These are phyloP conservation scores for Russula ochroleuca DNA, from an alignment of 768 basidiomycete species.

Conservation along the genomic window DNA sequence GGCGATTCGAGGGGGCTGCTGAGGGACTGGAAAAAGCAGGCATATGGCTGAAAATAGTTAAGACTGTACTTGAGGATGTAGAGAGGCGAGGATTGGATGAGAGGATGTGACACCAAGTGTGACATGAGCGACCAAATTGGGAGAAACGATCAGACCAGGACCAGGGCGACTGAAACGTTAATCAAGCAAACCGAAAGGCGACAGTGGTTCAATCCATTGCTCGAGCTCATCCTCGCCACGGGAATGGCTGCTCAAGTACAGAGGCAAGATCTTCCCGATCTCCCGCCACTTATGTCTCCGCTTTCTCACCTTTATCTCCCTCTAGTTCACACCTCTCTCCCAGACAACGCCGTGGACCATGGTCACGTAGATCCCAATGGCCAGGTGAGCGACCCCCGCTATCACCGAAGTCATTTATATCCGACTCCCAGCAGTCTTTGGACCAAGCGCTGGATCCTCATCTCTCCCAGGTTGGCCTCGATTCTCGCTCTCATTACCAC, in stretches of 20 bases:
- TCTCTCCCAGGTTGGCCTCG: conserved; percentile 27
- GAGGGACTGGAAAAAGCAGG: conserved; percentile 60
- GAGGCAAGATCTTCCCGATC: conserved; percentile 28
- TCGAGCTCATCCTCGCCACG: conserved; percentile 21
- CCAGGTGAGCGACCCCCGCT: conserved; percentile 24
- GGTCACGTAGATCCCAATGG: conserved; percentile 27
- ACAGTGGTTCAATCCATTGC: conserved; percentile 25
- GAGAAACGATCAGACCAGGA: conserved; percentile 24
- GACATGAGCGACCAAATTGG: conserved; percentile 14
- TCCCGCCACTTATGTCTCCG: conserved; percentile 17
- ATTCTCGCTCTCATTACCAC: conserved; percentile 28
- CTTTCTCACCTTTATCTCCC: conserved; percentile 26
- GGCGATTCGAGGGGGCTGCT: conserved; percentile 49
- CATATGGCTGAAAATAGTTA: conserved; percentile 60
- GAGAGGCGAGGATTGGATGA: conserved; percentile 8
- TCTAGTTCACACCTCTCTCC: conserved; percentile 25
- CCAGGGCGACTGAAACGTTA: conserved; percentile 24
- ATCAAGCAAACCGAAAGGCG: conserved; percentile 22
- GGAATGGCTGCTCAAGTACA: conserved; percentile 29
- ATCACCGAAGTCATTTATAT: conserved; percentile 19
- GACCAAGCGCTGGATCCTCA: conserved; percentile 30
- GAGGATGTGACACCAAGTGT: conserved; percentile 31
- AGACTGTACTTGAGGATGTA: conserved; percentile 52
- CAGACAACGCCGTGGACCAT: conserved; percentile 28
- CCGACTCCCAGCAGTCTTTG: conserved; percentile 21